Conservation (phyloP, 2,329 filamentous ascomycete genomes). For the Aspergillus carbonarius region DNA sequence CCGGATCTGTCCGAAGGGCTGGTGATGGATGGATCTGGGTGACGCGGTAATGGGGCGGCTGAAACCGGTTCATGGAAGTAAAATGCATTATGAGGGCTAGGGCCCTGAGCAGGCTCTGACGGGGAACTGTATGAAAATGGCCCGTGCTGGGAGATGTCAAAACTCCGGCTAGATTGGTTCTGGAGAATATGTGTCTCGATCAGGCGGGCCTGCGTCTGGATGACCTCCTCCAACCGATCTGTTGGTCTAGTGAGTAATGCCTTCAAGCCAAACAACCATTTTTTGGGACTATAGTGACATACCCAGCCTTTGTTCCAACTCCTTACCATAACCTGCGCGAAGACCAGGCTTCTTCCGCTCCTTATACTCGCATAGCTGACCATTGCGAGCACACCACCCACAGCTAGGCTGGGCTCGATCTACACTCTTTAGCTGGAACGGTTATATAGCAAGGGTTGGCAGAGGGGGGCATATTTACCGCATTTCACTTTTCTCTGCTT, state of each 20-base stretch:
- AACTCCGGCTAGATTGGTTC: conserved; percentile 29
- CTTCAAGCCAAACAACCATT: background rate
- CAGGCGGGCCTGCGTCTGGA: conserved; percentile 66
- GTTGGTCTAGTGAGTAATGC: conserved; percentile 2
- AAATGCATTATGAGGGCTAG: conserved; percentile 58
- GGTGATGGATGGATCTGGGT: conserved; percentile 43
- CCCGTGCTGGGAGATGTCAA: conserved; percentile 28
- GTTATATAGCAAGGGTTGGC: background rate
- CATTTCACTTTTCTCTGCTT: conserved; percentile 49
- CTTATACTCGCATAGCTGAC: conserved; percentile 66
- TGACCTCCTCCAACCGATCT: conserved; percentile 66
- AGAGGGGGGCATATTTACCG: conserved; percentile 33
- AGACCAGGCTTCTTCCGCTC: conserved; percentile 69
- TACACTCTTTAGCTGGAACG: conserved; percentile 19
- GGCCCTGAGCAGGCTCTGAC: conserved; percentile 52
- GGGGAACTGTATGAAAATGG: conserved; percentile 46
- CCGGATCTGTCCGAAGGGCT: conserved; percentile 37
- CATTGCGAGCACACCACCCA: conserved; percentile 69
- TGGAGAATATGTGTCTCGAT: conserved; percentile 57
- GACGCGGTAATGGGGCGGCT: conserved; percentile 49
- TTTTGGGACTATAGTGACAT: conserved; percentile 8
- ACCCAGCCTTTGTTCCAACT: conserved; percentile 68
- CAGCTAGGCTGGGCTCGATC: conserved; percentile 61
- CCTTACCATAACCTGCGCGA: conserved; percentile 66
- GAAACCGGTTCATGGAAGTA: conserved; percentile 61